Evolutionary conservation across 2,329 filamentous ascomycete species (phyloP), one percentile per base, ranked within the genome.

Genomic region (Aureobasidium leucospermi): DNA sequence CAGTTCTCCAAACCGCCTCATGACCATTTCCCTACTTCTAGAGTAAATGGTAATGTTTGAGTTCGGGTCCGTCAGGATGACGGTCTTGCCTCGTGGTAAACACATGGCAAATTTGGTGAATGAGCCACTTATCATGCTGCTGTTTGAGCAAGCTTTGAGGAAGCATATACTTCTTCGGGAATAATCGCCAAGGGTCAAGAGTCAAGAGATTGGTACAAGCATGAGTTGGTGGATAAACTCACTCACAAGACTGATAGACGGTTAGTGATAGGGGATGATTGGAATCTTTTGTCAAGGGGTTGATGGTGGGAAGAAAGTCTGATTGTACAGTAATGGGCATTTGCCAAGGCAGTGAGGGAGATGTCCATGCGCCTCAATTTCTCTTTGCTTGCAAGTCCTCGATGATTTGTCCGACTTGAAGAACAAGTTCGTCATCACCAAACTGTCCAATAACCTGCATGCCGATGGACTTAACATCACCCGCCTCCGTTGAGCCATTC

Each of bases 371-470:
- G 4, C 13, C 36, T 46, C 41, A 46, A 31, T 10, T 13, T 15
- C 4, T 36, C 13, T 46, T 2, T 5, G 34, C 11, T 28, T 49
- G 32, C 36, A 72, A 60, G n/a, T 66, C 58, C 60, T 75, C 69
- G 15, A 84, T 61, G 19, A 75, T 68, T 57, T 76, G 75, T 6
- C 86, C 87, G 60, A 85, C 76, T 1, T 75, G 70, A 4, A 92
- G 75, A 28, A 92, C 74, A 41, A 83, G 73, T 19, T 78, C 76
- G 70, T 94, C 89, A 67, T 90, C 85, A 72, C 88, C 90, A 69
- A 85, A 92, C 70, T 94, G 89, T n/a, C 86, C 88, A 63, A 92
- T 86, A 10, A 93, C 70, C 69, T 94, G 89, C 68, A 94, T 76
- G 0, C 89, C 89, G 1, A 80, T 78, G 52, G 73, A 75, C 34